Evolutionary conservation across 148 eudicot genomes (phyloP).

Genomic region (Arctostaphylos glauca): DNA sequence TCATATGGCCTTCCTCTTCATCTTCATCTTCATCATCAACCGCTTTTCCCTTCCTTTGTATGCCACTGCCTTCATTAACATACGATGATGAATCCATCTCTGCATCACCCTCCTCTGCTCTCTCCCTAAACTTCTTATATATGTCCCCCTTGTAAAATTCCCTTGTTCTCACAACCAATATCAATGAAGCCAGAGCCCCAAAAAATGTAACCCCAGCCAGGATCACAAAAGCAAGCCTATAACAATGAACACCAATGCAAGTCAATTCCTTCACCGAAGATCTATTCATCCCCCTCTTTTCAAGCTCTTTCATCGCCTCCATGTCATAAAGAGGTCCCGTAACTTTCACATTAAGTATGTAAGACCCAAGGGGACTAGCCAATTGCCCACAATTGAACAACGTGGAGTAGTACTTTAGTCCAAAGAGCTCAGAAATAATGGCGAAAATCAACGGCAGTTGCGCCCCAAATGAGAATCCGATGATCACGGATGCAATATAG

Average conservation of each 20-base stretch:
- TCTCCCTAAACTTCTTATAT: constrained; percentile 18
- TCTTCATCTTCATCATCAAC: neutral
- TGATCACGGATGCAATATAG: constrained; percentile 17
- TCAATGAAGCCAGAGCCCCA: constrained; percentile 21
- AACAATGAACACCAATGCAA: constrained; percentile 20
- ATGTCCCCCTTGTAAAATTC: constrained; percentile 23
- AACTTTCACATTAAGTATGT: constrained; percentile 16
- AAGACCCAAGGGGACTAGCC: constrained; percentile 21
- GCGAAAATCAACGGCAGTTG: constrained; percentile 19
- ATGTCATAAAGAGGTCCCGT: constrained; percentile 12
- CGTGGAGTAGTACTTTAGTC: constrained; percentile 20
- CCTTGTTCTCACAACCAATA: constrained; percentile 22
- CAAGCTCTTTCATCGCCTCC: constrained; percentile 9
- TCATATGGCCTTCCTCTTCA: neutral
- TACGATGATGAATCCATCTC: neutral
- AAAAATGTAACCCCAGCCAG: constrained; percentile 12
- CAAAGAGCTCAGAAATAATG: constrained; percentile 18
- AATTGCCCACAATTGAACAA: constrained; percentile 20
- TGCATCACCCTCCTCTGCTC: neutral
- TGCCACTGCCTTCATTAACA: neutral
- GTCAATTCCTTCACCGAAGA: constrained; percentile 20
- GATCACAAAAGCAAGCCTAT: constrained; percentile 20
- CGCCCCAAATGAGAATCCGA: constrained; percentile 23
- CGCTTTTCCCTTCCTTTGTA: neutral
- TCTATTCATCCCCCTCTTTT: constrained; percentile 4